Percentiles rank a stretch among this genome's conserved stretches.
Conservation (phyloP, 176 grass and related monocot species). For the Eleusine indica region DNA sequence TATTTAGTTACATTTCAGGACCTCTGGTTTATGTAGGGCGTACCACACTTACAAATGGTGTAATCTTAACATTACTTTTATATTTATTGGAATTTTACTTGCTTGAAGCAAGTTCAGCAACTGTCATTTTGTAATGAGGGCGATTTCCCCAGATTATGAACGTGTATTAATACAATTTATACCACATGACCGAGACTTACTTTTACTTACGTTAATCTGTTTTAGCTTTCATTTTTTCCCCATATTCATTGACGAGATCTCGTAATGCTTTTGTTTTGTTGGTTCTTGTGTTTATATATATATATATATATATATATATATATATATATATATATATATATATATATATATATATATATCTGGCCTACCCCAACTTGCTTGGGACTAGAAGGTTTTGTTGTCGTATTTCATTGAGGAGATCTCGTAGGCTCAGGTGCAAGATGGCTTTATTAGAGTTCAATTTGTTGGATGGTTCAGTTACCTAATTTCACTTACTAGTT, state of each 20-base stretch:
- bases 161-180: background rate
- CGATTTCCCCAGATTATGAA: background rate
- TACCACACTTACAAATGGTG: background rate
- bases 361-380: too few species aligned
- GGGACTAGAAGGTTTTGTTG: too few species aligned
- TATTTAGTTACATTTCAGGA: background rate
- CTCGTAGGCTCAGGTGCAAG: background rate
- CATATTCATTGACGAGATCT: background rate
- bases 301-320: too few species aligned
- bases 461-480: background rate
- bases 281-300: too few species aligned
- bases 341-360: too few species aligned
- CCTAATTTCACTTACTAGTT: background rate
- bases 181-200: background rate
- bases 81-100: background rate
- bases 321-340: too few species aligned
- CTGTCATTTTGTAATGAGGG: background rate
- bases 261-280: too few species aligned
- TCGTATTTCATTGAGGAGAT: too few species aligned
- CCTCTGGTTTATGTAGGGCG: slow-evolving; percentile 9
- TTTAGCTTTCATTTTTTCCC: background rate
- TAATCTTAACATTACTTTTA: background rate
- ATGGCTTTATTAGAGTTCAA: slow-evolving; percentile 2
- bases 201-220: background rate
- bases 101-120: background rate